Base-by-base conservation (phyloP, 768 basidiomycete genomes). In the Candolleomyces efflorescens region DNA sequence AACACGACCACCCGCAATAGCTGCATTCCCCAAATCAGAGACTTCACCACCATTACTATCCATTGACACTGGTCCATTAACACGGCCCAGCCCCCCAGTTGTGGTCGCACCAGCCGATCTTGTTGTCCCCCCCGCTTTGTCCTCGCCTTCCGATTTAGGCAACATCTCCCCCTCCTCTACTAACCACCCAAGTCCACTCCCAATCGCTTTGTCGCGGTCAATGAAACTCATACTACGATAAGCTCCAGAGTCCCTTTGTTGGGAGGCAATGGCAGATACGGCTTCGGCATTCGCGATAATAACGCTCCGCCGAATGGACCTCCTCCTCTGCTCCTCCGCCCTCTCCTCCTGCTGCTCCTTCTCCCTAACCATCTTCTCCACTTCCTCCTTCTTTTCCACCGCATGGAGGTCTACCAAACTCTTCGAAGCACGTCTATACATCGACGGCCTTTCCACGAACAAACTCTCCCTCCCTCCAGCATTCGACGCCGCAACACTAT, bases 401-500 rank as follows among this genome's bases (percentile, higher is more conserved):
- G 69, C 62, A 62, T 71, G 65, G 27, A 89, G 69, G 65, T 89
- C 80, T 53, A 87, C 68, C 79, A 89, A 80, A 65, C 88, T 90
- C 63, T 71, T 78, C 51, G 87, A 89, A 0, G 80, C 79, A 39
- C 77, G 80, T 54, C 81, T 83, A 65, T 83, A 83, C 65, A 87
- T 76, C 49, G 73, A 72, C 5, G 83, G 81, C 36, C 63, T 63
- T 32, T 56, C 53, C 12, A 48, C 22, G 15, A 44, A 12, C 22
- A 23, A 5, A 32, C 53, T 44, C 36, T 37, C 53, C 15, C 38
- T 44, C 18, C 18, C 17, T 7, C 4, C 49, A 18, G 20, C 46
- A 20, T 13, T 22, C 11, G 22, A 48, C 3, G 46, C 46, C 3
- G 46, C 46, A 48, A 48, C 12, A 22, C 46, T 48, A 20, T 48